Evolutionary conservation across 306 rosid species (phyloP), one percentile per base, ranked within the genome.

Genomic region (Ammopiptanthus mongolicus): DNA sequence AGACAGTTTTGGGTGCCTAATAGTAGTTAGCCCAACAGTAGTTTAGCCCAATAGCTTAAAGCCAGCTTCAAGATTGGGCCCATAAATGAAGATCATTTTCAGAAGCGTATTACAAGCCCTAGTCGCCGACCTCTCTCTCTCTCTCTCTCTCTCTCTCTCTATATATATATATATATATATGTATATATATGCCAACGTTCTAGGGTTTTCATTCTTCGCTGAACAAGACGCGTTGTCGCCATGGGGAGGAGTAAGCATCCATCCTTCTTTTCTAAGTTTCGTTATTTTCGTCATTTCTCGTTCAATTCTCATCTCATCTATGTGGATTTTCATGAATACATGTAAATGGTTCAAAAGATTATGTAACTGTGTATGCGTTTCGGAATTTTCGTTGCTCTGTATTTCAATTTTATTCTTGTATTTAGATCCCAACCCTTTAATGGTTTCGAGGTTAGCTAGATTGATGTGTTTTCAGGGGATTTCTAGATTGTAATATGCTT

Each of bases 211-310:
- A 1, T 0, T 61, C 8, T 1, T 7, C 5, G 3, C 68, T 18
- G 23, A 69, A 69, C 37, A 5, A 3, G n/a, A 12, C 21, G 52
- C 34, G 25, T 42, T 21, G 39, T 70, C 36, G 83, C 83, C 19
- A 87, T 88, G 89, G 89, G 89, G 57, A 85, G 91, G 55, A 85
- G 91, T 88, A 81, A 81, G 91, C 63, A 2, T 47, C 23, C 51
- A 5, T 21, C 6, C 12, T 2, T 22, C 19, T 11, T 13, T 15
- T 1, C 1, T 10, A 28, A 12, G 28, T 1, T 29, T 22, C 4
- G 25, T 60, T 68, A 0, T 29, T 11, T 55, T 2, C 13, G 14
- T 12, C 18, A 3, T 42, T 36, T 3, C 9, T 8, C 11, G 6
- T 62, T 22, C 36, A 37, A 9, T 2, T 2, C 0, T n/a, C 7